A percentile compares a stretch with the other conserved stretches of the same genome.
Evolutionary conservation across 83 land plant genomes (phyloP).

Genomic region (Picea abies): DNA sequence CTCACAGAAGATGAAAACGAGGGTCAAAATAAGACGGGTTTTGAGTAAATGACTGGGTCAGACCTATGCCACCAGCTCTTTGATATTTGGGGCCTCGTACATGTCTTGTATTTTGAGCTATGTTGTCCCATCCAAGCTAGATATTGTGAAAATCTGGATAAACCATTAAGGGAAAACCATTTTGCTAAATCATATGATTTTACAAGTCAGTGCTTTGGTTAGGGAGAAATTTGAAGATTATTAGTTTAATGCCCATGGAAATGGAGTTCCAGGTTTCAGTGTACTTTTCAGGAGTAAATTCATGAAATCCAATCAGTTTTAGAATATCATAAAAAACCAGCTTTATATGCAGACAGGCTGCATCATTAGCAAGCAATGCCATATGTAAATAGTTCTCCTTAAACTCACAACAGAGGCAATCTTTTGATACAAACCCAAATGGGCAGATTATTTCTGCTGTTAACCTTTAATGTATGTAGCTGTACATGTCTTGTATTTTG

Average conservation of each 20-base stretch:
- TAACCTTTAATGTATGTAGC: too few relatives aligned
- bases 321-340: conserved; percentile 3
- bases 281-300: conserved; percentile 1
- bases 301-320: background rate
- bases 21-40: conserved; percentile 20
- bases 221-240: background rate
- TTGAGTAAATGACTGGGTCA: background rate
- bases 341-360: background rate
- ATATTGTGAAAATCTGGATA: background rate
- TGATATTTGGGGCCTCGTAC: background rate
- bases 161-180: background rate
- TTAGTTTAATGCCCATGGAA: conserved; percentile 4
- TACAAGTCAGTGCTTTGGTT: background rate
- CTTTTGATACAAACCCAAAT: too few relatives aligned
- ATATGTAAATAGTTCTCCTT: too few relatives aligned
- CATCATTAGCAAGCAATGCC: too few relatives aligned
- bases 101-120: background rate
- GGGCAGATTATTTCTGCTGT: too few relatives aligned
- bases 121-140: background rate
- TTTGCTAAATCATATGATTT: background rate
- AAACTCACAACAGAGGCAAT: too few relatives aligned
- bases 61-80: background rate
- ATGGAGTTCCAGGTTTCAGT: background rate
- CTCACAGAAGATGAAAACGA: conserved; percentile 50
- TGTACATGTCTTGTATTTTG: background rate